Conservation (phyloP, 345 rosid genomes). For the Camelina neglecta region DNA sequence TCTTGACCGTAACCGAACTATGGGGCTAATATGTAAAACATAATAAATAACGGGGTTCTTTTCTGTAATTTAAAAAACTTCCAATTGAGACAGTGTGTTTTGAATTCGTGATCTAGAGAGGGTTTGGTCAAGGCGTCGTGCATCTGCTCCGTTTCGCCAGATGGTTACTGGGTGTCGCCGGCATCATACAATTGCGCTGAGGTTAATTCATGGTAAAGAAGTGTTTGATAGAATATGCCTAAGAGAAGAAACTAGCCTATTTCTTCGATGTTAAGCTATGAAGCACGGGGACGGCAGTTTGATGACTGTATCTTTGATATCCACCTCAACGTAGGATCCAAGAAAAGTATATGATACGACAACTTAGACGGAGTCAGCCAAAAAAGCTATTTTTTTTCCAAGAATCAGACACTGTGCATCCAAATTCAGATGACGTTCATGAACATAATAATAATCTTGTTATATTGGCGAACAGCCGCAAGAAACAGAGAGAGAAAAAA, state of each 20-base stretch:
- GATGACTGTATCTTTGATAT: too few species aligned
- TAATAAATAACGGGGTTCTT: not conserved
- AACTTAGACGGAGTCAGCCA: not conserved
- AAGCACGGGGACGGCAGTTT: too few species aligned
- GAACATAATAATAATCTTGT: not conserved
- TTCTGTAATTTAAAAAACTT: too few species aligned
- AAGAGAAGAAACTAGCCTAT: slow-evolving; percentile 48
- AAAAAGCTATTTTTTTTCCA: too few species aligned
- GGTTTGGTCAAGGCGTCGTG: not conserved
- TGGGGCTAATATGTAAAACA: not conserved
- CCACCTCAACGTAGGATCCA: not conserved
- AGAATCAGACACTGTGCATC: too few species aligned
- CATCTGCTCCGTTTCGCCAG: slow-evolving; percentile 46
- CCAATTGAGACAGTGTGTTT: not conserved
- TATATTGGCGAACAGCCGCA: slow-evolving; percentile 10
- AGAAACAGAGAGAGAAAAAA: not conserved
- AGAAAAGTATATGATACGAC: not conserved
- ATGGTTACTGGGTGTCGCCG: slow-evolving; percentile 60
- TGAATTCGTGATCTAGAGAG: not conserved
- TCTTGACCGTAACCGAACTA: not conserved
- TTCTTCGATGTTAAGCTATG: slow-evolving; percentile 28
- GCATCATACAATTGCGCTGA: slow-evolving; percentile 50
- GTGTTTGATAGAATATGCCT: slow-evolving; percentile 66
- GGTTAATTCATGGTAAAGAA: slow-evolving; percentile 53
- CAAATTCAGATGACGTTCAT: not conserved